These are phyloP conservation scores for Leucocoprinus leucothites DNA, from an alignment of 768 basidiomycete species.

Conservation along the genomic window DNA sequence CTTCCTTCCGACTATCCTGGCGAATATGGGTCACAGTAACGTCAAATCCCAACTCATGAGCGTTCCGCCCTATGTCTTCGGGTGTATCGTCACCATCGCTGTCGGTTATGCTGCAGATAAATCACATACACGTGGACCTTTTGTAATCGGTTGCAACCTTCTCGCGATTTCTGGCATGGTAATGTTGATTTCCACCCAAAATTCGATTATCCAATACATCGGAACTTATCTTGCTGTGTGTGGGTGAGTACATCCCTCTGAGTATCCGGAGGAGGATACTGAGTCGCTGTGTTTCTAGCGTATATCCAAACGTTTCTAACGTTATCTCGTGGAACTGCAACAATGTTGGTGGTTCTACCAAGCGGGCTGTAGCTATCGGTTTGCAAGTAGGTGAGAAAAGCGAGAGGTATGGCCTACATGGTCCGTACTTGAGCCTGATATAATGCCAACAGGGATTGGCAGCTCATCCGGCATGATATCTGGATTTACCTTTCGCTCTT, in stretches of 20 bases:
- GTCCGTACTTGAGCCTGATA: no score
- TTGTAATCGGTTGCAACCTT: no score
- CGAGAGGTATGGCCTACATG: no score
- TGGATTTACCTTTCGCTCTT: constrained; percentile 25
- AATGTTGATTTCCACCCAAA: no score
- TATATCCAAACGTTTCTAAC: constrained; percentile 29
- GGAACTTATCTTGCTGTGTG: no score
- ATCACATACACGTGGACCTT: no score
- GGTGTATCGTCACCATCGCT: no score
- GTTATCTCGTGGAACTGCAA: constrained; percentile 32
- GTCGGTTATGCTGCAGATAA: no score
- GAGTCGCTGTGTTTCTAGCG: constrained; percentile 13
- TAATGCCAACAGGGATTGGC: constrained; percentile 23
- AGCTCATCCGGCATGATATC: constrained; percentile 30
- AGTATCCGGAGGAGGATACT: no score
- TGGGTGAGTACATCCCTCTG: no score
- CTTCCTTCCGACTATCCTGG: constrained; percentile 29
- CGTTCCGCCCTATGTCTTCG: constrained; percentile 20
- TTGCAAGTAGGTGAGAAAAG: constrained; percentile 30
- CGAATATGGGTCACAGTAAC: constrained; percentile 26
- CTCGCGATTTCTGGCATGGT: no score
- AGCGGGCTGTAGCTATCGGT: constrained; percentile 31
- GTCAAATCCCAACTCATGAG: constrained; percentile 28
- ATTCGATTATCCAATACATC: no score
- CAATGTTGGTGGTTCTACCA: constrained; percentile 30